Conservation (phyloP, 2,329 filamentous ascomycete species). For the Cytospora paraplurivora region DNA sequence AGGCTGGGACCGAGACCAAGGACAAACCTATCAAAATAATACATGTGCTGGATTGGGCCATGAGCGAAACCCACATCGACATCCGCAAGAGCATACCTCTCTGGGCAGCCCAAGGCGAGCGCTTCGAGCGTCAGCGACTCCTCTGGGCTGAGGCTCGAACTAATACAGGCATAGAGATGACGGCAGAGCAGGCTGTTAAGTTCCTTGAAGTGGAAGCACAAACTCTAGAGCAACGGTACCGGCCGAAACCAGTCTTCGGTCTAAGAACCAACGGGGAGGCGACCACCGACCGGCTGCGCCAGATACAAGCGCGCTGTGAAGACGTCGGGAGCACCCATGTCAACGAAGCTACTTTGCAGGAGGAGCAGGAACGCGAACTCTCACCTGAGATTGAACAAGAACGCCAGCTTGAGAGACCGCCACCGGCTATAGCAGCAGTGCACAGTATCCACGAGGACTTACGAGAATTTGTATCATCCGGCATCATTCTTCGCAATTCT, state of each 20-base stretch:
- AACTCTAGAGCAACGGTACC: constrained; percentile 55
- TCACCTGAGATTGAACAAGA: constrained; percentile 66
- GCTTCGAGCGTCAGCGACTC: constrained; percentile 46
- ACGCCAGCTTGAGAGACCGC: constrained; percentile 54
- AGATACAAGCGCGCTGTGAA: constrained; percentile 36
- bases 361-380: constrained; percentile 72
- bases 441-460: constrained; percentile 52
- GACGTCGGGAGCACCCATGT: constrained; percentile 40
- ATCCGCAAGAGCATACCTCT: constrained; percentile 53
- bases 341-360: constrained; percentile 48
- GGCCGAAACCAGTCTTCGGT: constrained; percentile 35
- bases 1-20: not conserved
- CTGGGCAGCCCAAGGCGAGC: constrained; percentile 62
- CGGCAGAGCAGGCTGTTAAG: constrained; percentile 37
- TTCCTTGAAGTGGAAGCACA: constrained; percentile 60
- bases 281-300: not conserved
- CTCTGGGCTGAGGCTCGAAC: constrained; percentile 36
- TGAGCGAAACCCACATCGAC: constrained; percentile 58
- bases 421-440: constrained; percentile 38
- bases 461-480: constrained; percentile 41
- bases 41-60: constrained; percentile 62
- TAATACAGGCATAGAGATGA: constrained; percentile 24
- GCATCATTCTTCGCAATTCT: constrained; percentile 35
- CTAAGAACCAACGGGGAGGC: not conserved
- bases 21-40: not conserved